phyloP scores from a whole-genome alignment of 805 yeast species.

The Torulaspora microellipsoides region DNA sequence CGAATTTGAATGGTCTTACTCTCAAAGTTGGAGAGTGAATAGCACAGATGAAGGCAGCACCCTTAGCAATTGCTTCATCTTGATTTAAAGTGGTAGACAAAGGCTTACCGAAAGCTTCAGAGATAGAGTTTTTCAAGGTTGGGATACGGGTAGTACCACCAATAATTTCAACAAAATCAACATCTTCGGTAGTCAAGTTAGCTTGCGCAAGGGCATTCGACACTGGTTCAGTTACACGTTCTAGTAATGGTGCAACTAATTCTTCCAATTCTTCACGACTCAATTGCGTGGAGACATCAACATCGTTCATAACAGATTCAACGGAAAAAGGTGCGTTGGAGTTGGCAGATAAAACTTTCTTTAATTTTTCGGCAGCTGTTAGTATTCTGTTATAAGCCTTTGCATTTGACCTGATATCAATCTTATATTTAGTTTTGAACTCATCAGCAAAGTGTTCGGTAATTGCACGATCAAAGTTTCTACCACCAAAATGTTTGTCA shows the following conservation, averaged over 20 bases:
- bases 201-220: conserved; percentile 80
- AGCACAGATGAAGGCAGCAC: conserved; percentile 98
- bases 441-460: conserved; percentile 93
- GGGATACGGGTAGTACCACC: conserved; percentile 99
- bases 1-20: conserved; percentile 98
- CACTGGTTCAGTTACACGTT: conserved; percentile 70
- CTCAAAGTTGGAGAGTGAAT: conserved; percentile 98
- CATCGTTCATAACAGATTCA: conserved; percentile 96
- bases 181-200: conserved; percentile 61
- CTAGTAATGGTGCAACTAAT: conserved; percentile 75
- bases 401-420: conserved; percentile 84
- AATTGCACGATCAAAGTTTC: conserved; percentile 90
- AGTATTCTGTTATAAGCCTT: conserved; percentile 94
- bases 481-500: conserved; percentile 97
- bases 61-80: conserved; percentile 98
- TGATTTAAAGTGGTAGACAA: conserved; percentile 94
- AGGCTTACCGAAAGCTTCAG: conserved; percentile 77
- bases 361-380: conserved; percentile 85
- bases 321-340: conserved; percentile 88
- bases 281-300: conserved; percentile 86
- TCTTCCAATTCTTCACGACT: conserved; percentile 92
- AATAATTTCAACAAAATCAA: conserved; percentile 89
- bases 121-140: conserved; percentile 72
- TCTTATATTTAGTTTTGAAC: conserved; percentile 87
- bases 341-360: conserved; percentile 96